phyloP scores from a whole-genome alignment of 139 green algal species.

The Zygnema cylindricum region DNA sequence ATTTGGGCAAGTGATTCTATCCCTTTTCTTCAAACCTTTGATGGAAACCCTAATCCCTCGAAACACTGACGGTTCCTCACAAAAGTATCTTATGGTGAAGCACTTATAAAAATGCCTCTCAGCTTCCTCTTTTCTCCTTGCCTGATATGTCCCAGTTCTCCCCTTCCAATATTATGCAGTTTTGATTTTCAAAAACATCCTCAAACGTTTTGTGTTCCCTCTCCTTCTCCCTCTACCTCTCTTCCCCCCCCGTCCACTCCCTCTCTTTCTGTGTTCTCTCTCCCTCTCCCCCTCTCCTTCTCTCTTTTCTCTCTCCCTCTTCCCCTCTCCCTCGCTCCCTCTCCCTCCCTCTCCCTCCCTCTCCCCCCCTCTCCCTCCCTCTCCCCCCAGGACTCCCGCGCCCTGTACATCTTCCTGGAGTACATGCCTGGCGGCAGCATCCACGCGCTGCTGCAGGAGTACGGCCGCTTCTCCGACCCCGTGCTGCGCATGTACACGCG shows the following conservation, averaged over 20 bases:
- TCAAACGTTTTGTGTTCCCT: too few relatives aligned
- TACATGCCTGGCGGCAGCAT: constrained; percentile 66
- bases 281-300: constrained; percentile 3
- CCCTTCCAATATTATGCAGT: too few relatives aligned
- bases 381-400: constrained; percentile 30
- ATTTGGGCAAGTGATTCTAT: too few relatives aligned
- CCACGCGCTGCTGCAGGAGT: constrained; percentile 49
- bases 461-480: constrained; percentile 64
- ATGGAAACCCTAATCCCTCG: too few relatives aligned
- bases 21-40: too few relatives aligned
- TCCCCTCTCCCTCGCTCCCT: not conserved
- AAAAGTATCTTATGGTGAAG: too few relatives aligned
- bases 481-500: constrained; percentile 70
- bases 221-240: not conserved
- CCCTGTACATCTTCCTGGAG: constrained; percentile 67
- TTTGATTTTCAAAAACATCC: too few relatives aligned
- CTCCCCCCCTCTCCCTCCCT: not conserved
- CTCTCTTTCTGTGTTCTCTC: not conserved
- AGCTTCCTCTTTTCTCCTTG: too few relatives aligned
- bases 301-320: not conserved
- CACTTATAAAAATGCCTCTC: too few relatives aligned
- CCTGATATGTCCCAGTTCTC: too few relatives aligned
- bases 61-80: too few relatives aligned
- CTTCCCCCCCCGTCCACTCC: not conserved
- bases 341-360: not conserved